phyloP scores from a whole-genome alignment of 805 yeast species.

The Suhomyces prunicola region DNA sequence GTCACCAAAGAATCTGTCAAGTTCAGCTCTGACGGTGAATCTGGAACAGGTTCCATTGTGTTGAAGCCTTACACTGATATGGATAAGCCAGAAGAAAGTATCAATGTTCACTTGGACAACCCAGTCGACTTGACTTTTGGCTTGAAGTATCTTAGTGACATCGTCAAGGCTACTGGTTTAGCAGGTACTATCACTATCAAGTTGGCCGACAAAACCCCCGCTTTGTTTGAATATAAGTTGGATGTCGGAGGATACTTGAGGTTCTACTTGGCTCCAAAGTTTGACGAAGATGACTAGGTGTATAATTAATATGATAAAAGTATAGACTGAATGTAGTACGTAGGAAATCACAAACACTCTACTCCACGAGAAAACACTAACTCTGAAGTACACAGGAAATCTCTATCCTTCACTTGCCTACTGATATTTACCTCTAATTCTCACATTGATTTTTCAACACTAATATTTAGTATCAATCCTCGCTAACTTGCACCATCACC shows the following conservation, averaged over 20 bases:
- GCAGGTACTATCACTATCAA: conserved; percentile 76
- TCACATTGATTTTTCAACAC: neutral
- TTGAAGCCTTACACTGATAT: conserved; percentile 80
- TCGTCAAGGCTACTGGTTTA: conserved; percentile 84
- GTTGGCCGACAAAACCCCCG: conserved; percentile 89
- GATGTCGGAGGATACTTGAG: conserved; percentile 85
- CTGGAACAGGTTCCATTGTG: conserved; percentile 83
- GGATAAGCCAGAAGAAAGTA: conserved; percentile 73
- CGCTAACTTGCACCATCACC: neutral
- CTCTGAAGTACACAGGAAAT: too few relatives aligned
- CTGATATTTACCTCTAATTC: neutral
- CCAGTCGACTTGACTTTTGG: conserved; percentile 91
- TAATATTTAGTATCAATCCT: neutral
- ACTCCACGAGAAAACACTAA: too few relatives aligned
- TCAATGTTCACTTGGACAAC: conserved; percentile 73
- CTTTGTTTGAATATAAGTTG: conserved; percentile 86
- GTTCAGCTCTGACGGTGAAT: conserved; percentile 87
- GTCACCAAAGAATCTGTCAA: conserved; percentile 92
- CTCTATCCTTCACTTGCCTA: too few relatives aligned
- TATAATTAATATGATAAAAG: neutral
- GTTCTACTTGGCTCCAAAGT: conserved; percentile 96
- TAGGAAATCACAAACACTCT: neutral
- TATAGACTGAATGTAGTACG: neutral
- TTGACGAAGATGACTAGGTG: conserved; percentile 78
- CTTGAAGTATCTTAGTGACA: conserved; percentile 84